Conservation (phyloP, 2,329 filamentous ascomycete species). For the Venturia nashicola region DNA sequence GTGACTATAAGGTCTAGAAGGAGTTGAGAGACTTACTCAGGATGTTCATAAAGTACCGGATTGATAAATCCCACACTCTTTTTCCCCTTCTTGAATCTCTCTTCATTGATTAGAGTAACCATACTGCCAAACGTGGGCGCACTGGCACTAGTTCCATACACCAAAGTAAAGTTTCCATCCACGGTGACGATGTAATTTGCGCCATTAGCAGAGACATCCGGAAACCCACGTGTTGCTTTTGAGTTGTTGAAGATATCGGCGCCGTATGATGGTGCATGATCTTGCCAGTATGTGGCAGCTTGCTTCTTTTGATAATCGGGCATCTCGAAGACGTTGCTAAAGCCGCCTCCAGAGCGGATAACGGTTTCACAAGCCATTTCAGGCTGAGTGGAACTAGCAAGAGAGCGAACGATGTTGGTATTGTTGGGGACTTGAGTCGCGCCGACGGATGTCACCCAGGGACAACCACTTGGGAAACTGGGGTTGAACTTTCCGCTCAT, state of each 20-base stretch:
- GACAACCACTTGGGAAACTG: conserved; percentile 34
- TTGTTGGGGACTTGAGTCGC: conserved; percentile 13
- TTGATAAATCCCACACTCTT: conserved; percentile 41
- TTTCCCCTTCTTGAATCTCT: conserved; percentile 34
- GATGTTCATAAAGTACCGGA: conserved; percentile 36
- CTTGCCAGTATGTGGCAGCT: neutral
- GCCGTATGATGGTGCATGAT: conserved; percentile 1
- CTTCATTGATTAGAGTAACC: conserved; percentile 46
- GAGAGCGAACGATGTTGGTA: conserved; percentile 4
- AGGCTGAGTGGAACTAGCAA: conserved; percentile 6
- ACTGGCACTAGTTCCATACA: conserved; percentile 8
- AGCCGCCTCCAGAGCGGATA: conserved; percentile 30
- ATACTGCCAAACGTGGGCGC: conserved; percentile 41
- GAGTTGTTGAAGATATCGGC: conserved; percentile 7
- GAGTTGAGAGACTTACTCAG: conserved; percentile 2
- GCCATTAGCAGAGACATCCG: conserved; percentile 10
- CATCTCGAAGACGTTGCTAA: conserved; percentile 30
- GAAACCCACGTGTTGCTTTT: conserved; percentile 8
- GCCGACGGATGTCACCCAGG: conserved; percentile 35
- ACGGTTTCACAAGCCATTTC: conserved; percentile 20
- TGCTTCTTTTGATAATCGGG: conserved; percentile 5
- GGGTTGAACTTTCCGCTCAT: conserved; percentile 26
- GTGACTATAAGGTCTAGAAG: neutral
- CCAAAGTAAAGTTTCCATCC: conserved; percentile 4
- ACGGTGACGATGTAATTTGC: conserved; percentile 8